Base-by-base conservation (phyloP, 495 filamentous ascomycete genomes). In the Cercophora newfieldiana region DNA sequence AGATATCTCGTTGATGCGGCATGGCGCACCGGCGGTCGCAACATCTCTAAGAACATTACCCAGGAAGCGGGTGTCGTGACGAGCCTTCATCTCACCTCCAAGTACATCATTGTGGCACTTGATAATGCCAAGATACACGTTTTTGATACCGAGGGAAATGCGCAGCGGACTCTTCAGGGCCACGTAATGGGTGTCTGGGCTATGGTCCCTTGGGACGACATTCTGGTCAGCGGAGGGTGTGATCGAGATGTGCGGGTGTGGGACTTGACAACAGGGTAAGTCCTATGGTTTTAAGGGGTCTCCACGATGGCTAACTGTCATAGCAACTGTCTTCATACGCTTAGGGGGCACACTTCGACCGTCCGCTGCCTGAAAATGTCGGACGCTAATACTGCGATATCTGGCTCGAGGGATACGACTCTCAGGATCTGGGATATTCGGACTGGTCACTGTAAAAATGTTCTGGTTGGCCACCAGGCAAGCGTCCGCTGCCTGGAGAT, bases 171-270 rank as follows among this genome's bases (percentile, higher is more conserved):
- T 2, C 83, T 99, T 16, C 88, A 93, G 72, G 95, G 95, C 28
- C 95, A 99, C 77, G 91, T 97, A 44, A 99, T 99, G 95, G 95
- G 95, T 33, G 95, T 99, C 47, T 99, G 95, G 95, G 95, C 95
- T 21, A 98, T 99, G 94, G 93, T 99, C 61, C 96, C 95, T 16
- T 97, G 94, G 91, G 96, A 91, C 65, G 94, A 99, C 75, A 91
- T 90, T 61, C 82, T 99, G 63, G 96, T 99, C 57, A 97, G 93
- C 72, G 95, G 95, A 68, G 95, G 95, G 31, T 99, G 95, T 76
- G 95, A 99, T 77, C 86, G 95, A 59, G 96, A 99, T 76, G 95
- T 99, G 28, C 84, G 95, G 64, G 96, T 98, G 2, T 99, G 95
- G 95, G 93, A 99, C 76, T 90, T 99, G 87, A 87, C 87, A 54